Evolutionary conservation across 2,329 filamentous ascomycete genomes (phyloP), one percentile per base, ranked within the genome.

Genomic region (Amylocarpus encephaloides): DNA sequence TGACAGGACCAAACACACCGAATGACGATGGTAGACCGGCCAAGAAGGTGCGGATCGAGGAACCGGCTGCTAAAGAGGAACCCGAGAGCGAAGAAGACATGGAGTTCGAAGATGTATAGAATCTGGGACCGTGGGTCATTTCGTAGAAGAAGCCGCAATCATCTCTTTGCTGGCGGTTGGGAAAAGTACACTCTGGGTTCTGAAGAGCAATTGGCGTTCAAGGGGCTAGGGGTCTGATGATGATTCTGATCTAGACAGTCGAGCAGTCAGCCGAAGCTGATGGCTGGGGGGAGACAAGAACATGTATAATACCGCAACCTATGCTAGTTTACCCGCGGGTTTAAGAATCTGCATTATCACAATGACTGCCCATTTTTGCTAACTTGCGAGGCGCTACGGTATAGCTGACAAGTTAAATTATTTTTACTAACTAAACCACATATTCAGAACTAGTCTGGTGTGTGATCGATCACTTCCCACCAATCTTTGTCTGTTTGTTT

Each of bases 21-120:
- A 62, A 55, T 50, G 68, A 71, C 39, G 76, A 76, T 50, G 71
- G 71, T 18, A 67, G 71, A 35, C 71, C 76, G 11, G 67, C 73
- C 9, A 88, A 88, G 70, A 78, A 78, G 54, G 73, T 80, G 40
- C 83, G 82, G 65, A 64, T 84, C 15, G 81, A 83, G 66, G 71
- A 53, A 67, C 71, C 55, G 50, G 62, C 66, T 13, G 41, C 51
- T 4, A 43, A 43, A 16, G 38, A 40, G n/a, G 19, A 68, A 30
- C 67, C 64, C n/a, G 73, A 75, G 11, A 73, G 72, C 26, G 76
- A 79, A 19, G 75, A 78, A 29, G 76, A 75, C 22, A 64, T 81
- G 54, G 78, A 80, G 58, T 82, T 82, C 64, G 78, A 80, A 59
- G 78, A 82, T 61, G 77, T 81, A 43, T 67, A 53, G 58, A 49